These are phyloP conservation scores for Benincasa hispida DNA, from an alignment of 306 rosid species.

Conservation along the genomic window DNA sequence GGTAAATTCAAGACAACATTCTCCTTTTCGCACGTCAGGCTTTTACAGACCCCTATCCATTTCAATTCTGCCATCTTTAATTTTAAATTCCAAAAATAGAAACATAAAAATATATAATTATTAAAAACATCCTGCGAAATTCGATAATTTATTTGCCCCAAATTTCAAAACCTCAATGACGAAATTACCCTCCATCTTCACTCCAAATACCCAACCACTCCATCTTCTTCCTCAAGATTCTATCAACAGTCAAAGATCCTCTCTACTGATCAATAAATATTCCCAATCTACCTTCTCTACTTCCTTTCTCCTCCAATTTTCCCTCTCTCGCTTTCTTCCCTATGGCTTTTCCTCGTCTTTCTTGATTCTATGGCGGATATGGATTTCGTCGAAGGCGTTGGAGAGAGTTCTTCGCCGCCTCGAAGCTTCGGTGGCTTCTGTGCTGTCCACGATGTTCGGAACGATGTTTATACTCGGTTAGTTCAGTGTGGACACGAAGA, in stretches of 20 bases:
- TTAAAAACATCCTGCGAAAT: too few relatives aligned
- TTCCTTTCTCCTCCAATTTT: not conserved
- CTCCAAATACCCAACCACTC: conserved; percentile 4
- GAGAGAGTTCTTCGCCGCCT: conserved; percentile 96
- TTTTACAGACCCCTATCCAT: too few relatives aligned
- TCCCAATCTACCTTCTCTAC: not conserved
- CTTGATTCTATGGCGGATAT: conserved; percentile 15
- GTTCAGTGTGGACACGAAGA: conserved; percentile 50
- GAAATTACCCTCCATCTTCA: conserved; percentile 12
- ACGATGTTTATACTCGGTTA: conserved; percentile 71
- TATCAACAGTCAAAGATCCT: conserved; percentile 30
- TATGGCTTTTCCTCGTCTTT: not conserved
- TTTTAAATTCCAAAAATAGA: too few relatives aligned
- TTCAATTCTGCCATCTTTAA: too few relatives aligned
- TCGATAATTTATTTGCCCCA: too few relatives aligned
- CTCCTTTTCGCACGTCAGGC: too few relatives aligned
- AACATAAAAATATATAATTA: too few relatives aligned
- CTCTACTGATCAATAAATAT: conserved; percentile 13
- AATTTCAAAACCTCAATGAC: not conserved
- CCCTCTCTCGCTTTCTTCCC: conserved; percentile 9
- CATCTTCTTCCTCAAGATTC: conserved; percentile 15
- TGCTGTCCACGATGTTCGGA: conserved; percentile 49
- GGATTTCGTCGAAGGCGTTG: conserved; percentile 93
- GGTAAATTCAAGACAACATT: too few relatives aligned
- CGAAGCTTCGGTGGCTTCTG: conserved; percentile 49